phyloP scores from a whole-genome alignment of 257 asterid genomes.

The Gardenia jasminoides region DNA sequence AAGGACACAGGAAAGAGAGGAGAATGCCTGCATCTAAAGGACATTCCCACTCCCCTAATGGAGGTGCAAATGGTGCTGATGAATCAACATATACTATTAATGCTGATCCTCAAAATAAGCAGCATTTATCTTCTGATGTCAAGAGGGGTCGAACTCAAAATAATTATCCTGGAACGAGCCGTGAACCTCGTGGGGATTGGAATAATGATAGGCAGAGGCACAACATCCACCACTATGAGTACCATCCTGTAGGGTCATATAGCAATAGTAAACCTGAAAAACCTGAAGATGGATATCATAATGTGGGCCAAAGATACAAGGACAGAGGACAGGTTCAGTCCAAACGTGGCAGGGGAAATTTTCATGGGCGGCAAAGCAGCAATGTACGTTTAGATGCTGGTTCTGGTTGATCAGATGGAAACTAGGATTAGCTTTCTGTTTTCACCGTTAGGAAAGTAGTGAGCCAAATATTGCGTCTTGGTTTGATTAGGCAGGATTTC shows the following conservation, averaged over 20 bases:
- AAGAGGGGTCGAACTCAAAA: conserved; percentile 54
- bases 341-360: conserved; percentile 60
- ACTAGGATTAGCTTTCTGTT: conserved; percentile 23
- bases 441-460: conserved; percentile 19
- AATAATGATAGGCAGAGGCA: conserved; percentile 60
- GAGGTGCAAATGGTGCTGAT: conserved; percentile 38
- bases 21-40: conserved; percentile 40
- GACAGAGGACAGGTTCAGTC: conserved; percentile 59
- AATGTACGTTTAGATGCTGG: conserved; percentile 37
- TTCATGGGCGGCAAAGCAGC: conserved; percentile 50
- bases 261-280: conserved; percentile 47
- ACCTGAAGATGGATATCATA: conserved; percentile 47
- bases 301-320: conserved; percentile 46
- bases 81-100: conserved; percentile 33
- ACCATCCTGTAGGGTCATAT: conserved; percentile 73
- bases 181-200: conserved; percentile 66
- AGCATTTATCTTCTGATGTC: conserved; percentile 38
- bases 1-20: conserved; percentile 48
- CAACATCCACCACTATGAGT: conserved; percentile 63
- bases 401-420: conserved; percentile 39
- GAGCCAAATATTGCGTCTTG: conserved; percentile 28
- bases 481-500: conserved; percentile 36
- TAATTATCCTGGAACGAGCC: conserved; percentile 43
- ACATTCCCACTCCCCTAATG: conserved; percentile 53
- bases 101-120: conserved; percentile 41